Base-by-base conservation (phyloP, 1,139 yeast genomes). In the Scheffersomyces titani region DNA sequence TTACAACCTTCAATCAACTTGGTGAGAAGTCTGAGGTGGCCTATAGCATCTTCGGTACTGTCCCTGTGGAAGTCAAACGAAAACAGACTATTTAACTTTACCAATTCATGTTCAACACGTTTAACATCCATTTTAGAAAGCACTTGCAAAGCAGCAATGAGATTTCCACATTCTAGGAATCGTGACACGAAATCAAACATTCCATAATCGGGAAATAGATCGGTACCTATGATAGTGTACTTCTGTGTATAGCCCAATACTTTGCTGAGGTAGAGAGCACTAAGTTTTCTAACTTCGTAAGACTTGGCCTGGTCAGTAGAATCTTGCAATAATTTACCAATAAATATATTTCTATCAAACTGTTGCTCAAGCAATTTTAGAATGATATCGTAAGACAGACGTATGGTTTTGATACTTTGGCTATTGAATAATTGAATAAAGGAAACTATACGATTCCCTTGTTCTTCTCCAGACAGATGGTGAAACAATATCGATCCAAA, bases 381-480 rank as follows among this genome's bases (percentile, higher is more conserved):
- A 5, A 73, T 57, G 19, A 74, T 53, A 3, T 52, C 47, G 51
- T 69, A 67, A 55, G 59, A 72, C 55, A n/a, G 82, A 61, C 48
- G 79, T 49, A 48, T 58, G 30, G 57, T 64, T 48, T 54, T 54
- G 6, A 62, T 54, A 19, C 55, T 52, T 1, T 63, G 52, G 24
- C 59, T 54, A 44, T 55, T 61, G 53, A 92, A 79, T 1, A 78
- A 60, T 58, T 90, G 92, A 49, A 92, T 82, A 13, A 90, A 68
- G 20, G 71, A 73, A 21, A 92, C 70, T n/a, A 77, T 73, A 52
- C 73, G 72, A 22, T 63, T 62, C 3, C 83, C 81, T n/a, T 70
- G 65, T 0, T 62, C 63, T 22, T 65, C 65, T 5, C 60, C 57
- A 16, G 63, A 59, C 20, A 61, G 59, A 3, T 70, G 22, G 0